These are phyloP conservation scores for Lachnellula occidentalis DNA, from an alignment of 2,329 filamentous ascomycete genomes.

Conservation along the genomic window DNA sequence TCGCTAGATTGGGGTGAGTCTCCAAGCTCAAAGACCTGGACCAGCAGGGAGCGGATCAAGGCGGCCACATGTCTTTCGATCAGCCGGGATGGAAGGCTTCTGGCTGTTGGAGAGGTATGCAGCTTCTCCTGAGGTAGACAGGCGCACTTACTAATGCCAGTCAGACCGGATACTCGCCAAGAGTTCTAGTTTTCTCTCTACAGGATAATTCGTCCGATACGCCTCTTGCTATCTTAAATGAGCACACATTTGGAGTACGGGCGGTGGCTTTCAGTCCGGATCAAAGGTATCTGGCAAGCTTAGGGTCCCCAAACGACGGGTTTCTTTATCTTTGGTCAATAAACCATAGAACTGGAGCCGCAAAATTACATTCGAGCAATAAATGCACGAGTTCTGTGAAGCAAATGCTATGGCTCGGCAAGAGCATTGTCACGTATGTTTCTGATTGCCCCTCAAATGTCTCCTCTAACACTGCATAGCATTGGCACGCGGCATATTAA, in stretches of 20 bases:
- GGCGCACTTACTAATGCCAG: slow-evolving; percentile 28
- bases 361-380: slow-evolving; percentile 78
- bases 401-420: slow-evolving; percentile 87
- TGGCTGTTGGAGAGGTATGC: slow-evolving; percentile 78
- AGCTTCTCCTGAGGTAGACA: not conserved
- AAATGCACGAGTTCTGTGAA: slow-evolving; percentile 85
- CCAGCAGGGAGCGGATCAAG: slow-evolving; percentile 87
- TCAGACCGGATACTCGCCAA: slow-evolving; percentile 84
- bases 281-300: slow-evolving; percentile 77
- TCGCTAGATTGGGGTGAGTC: slow-evolving; percentile 56
- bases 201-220: slow-evolving; percentile 73
- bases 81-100: slow-evolving; percentile 77
- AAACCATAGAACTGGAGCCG: slow-evolving; percentile 73
- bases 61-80: slow-evolving; percentile 86
- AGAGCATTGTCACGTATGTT: slow-evolving; percentile 65
- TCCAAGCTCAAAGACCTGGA: slow-evolving; percentile 67
- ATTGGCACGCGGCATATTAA: slow-evolving; percentile 90
- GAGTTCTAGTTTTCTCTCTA: slow-evolving; percentile 84
- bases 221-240: slow-evolving; percentile 78
- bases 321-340: slow-evolving; percentile 90
- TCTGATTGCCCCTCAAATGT: not conserved
- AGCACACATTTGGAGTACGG: slow-evolving; percentile 85
- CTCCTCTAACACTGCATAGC: slow-evolving; percentile 23
- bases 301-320: slow-evolving; percentile 86
- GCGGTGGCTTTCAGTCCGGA: slow-evolving; percentile 87